Evolutionary conservation across 2,329 filamentous ascomycete genomes (phyloP), one percentile per base, ranked within the genome.

Genomic region (Nothophoma quercina): DNA sequence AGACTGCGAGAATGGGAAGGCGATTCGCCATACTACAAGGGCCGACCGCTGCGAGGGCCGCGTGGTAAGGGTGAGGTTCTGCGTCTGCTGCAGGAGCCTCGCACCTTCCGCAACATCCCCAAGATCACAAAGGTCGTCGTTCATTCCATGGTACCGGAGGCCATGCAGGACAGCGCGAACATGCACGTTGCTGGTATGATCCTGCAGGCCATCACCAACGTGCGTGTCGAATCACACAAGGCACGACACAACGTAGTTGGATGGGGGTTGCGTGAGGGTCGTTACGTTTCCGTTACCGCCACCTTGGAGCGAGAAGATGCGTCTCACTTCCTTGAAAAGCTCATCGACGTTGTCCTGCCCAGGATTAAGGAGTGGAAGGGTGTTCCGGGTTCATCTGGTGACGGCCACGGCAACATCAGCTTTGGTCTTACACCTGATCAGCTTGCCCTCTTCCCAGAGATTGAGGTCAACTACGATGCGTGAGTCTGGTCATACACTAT

Each of bases 341-440:
- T 92, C 63, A 82, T 98, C 48, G 91, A 96, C 71, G 81, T 98
- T 7, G 93, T 99, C 5, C 83, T 98, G 71, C 95, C 95, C 30
- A 90, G 88, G 70, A 96, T 99, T 77, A 99, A 98, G 81, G 95
- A 99, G 65, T 99, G 91, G 89, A 85, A 85, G 49, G 95, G 95
- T 54, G 80, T 90, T n/a, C 84, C 84, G 63, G 87, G 86, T 40
- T 84, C 79, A 34, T 90, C 90, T 30, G 95, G 95, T 69, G 95
- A 99, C 74, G 87, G 86, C 69, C 88, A 88, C 56, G 95, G 95
- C 29, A 97, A 98, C 74, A 83, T 99, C 62, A 83, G 82, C 8
- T 93, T 93, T 74, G 95, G 95, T 62, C 81, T 99, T 65, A 83
- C 82, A 12, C 81, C 88, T 5, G 87, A 91, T 52, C 85, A 89